Evolutionary conservation across 208 protist species (phyloP).

Genomic region (Trypanosoma scelopori): DNA sequence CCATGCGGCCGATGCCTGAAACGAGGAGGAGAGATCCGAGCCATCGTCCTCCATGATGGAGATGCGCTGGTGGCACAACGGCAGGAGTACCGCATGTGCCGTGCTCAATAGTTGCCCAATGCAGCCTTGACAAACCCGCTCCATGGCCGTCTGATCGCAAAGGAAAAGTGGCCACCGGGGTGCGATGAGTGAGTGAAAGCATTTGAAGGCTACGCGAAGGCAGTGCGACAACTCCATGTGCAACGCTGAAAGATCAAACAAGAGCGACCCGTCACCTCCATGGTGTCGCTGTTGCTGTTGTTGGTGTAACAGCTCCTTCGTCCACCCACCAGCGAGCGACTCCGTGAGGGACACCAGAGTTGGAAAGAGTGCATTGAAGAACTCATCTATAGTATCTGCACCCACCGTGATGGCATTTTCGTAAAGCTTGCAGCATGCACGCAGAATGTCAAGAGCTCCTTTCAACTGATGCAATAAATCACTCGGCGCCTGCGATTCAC

Average conservation of each 20-base stretch:
- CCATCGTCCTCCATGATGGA: constrained; percentile 21
- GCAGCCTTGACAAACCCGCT: constrained; percentile 49
- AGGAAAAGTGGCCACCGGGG: constrained; percentile 63
- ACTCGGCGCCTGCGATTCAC: neutral
- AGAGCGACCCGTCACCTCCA: neutral
- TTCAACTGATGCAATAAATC: constrained; percentile 54
- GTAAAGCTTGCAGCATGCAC: constrained; percentile 66
- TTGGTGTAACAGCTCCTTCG: constrained; percentile 29
- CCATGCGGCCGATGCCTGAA: constrained; percentile 64
- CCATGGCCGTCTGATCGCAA: constrained; percentile 52
- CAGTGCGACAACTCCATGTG: constrained; percentile 60
- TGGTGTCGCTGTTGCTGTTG: constrained; percentile 1
- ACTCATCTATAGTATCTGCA: constrained; percentile 50
- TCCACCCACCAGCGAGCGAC: constrained; percentile 46
- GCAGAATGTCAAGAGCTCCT: constrained; percentile 64
- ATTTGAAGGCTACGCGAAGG: constrained; percentile 75
- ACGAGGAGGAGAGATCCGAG: constrained; percentile 58
- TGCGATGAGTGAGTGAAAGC: constrained; percentile 49
- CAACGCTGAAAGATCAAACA: constrained; percentile 37
- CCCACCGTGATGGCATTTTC: constrained; percentile 52
- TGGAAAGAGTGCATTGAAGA: constrained; percentile 38
- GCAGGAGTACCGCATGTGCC: constrained; percentile 42
- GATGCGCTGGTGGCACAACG: constrained; percentile 38
- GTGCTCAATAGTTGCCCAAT: constrained; percentile 37
- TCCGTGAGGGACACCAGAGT: constrained; percentile 52